Evolutionary conservation across 2,329 filamentous ascomycete species (phyloP).

Genomic region (Apiospora arundinis): DNA sequence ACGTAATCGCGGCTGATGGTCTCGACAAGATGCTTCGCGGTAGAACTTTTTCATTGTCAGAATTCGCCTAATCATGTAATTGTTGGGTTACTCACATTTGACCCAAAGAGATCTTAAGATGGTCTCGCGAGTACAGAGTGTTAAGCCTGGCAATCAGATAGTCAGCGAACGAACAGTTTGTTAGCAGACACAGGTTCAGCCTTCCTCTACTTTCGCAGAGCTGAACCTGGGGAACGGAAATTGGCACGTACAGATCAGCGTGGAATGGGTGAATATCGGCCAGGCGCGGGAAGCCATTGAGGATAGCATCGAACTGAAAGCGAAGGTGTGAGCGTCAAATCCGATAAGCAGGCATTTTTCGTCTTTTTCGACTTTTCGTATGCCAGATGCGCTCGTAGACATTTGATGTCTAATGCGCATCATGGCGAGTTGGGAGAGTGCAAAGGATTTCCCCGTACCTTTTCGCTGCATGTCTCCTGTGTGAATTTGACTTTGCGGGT

Average conservation of each 20-base stretch:
- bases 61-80: background rate
- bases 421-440: background rate
- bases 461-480: slow-evolving; percentile 94
- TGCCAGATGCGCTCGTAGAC: background rate
- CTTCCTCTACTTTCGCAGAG: background rate
- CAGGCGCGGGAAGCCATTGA: slow-evolving; percentile 91
- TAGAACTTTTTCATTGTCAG: slow-evolving; percentile 51
- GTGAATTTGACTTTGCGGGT: slow-evolving; percentile 99
- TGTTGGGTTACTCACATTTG: slow-evolving; percentile 65
- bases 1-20: slow-evolving; percentile 96
- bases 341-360: background rate
- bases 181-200: background rate
- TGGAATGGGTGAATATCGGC: slow-evolving; percentile 96
- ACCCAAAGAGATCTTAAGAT: slow-evolving; percentile 95
- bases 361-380: background rate
- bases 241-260: slow-evolving; percentile 56
- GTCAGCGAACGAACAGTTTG: background rate
- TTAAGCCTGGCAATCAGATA: slow-evolving; percentile 76
- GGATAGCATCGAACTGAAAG: slow-evolving; percentile 74
- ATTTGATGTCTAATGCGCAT: background rate
- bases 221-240: background rate
- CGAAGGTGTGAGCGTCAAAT: background rate
- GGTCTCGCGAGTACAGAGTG: slow-evolving; percentile 90
- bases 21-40: slow-evolving; percentile 95
- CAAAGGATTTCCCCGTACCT: slow-evolving; percentile 44